Conservation (phyloP, 805 yeast genomes). For the Brettanomyces custersianus region DNA sequence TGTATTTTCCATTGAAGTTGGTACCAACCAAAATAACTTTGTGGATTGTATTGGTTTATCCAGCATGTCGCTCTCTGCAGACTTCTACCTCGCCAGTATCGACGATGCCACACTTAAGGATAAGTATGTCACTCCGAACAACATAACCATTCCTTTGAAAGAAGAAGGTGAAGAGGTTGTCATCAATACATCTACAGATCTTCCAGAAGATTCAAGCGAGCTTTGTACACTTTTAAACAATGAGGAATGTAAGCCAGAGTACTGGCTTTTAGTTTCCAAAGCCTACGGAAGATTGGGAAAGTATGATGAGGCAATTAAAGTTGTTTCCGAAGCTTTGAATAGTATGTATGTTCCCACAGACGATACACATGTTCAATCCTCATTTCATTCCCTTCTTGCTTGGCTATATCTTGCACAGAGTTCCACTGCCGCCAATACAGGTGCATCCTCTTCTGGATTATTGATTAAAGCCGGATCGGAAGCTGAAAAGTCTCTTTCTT, state of each 20-base stretch:
- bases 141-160: slow-evolving; percentile 53
- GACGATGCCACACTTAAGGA: slow-evolving; percentile 14
- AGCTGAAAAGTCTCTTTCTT: slow-evolving; percentile 37
- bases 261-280: slow-evolving; percentile 78
- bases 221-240: slow-evolving; percentile 68
- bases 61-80: slow-evolving; percentile 14
- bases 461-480: slow-evolving; percentile 22
- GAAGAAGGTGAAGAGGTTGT: slow-evolving; percentile 80
- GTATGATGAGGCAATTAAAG: slow-evolving; percentile 52
- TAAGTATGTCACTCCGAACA: slow-evolving; percentile 13
- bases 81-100: slow-evolving; percentile 18
- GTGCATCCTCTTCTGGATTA: slow-evolving; percentile 14
- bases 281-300: slow-evolving; percentile 65
- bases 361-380: slow-evolving; percentile 33
- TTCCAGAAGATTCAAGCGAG: slow-evolving; percentile 86
- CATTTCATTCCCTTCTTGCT: slow-evolving; percentile 52
- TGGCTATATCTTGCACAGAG: slow-evolving; percentile 60
- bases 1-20: no score
- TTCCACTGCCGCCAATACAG: slow-evolving; percentile 15
- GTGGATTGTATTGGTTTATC: no score
- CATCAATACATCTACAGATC: slow-evolving; percentile 68
- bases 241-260: slow-evolving; percentile 66
- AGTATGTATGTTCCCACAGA: slow-evolving; percentile 24
- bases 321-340: slow-evolving; percentile 52
- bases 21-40: no score